Percentiles rank a stretch among this genome's conserved stretches.
Evolutionary conservation across 164 flowering plant species (phyloP).

Genomic region (Liriodendron chinense): DNA sequence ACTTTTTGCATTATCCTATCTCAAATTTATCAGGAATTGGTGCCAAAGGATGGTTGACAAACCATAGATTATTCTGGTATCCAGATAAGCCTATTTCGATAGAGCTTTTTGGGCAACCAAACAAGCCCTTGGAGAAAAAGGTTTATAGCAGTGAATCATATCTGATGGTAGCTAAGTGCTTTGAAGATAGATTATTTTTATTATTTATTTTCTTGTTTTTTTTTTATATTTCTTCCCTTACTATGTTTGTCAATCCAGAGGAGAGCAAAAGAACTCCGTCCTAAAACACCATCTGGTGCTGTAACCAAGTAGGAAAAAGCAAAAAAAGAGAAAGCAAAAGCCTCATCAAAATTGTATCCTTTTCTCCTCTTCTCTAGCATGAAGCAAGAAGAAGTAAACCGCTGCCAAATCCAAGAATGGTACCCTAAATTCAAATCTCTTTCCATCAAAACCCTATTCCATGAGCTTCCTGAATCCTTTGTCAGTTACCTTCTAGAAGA

Average conservation of each 20-base stretch:
- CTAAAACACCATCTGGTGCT: not conserved
- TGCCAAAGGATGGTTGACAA: no score
- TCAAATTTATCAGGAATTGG: no score
- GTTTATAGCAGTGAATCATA: not conserved
- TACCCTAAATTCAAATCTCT: conserved; percentile 72
- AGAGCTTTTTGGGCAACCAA: no score
- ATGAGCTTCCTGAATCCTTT: conserved; percentile 81
- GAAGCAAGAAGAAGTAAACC: conserved; percentile 68
- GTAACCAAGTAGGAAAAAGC: not conserved
- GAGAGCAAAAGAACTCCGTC: not conserved
- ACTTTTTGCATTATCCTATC: no score
- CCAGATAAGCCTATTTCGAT: no score
- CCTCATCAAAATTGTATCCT: not conserved
- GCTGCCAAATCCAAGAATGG: conserved; percentile 95
- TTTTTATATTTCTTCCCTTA: not conserved
- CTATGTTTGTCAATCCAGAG: not conserved
- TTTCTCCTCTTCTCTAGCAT: conserved; percentile 15
- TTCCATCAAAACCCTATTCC: conserved; percentile 67
- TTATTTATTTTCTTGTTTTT: no score
- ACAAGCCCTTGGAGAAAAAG: no score
- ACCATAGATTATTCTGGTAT: no score
- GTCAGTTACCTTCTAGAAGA: conserved; percentile 73
- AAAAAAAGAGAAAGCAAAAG: not conserved
- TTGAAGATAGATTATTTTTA: not conserved
- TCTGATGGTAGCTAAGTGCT: not conserved